phyloP scores from a whole-genome alignment of 202 grass and related monocot genomes.

The Thinopyrum obtusiflorum region DNA sequence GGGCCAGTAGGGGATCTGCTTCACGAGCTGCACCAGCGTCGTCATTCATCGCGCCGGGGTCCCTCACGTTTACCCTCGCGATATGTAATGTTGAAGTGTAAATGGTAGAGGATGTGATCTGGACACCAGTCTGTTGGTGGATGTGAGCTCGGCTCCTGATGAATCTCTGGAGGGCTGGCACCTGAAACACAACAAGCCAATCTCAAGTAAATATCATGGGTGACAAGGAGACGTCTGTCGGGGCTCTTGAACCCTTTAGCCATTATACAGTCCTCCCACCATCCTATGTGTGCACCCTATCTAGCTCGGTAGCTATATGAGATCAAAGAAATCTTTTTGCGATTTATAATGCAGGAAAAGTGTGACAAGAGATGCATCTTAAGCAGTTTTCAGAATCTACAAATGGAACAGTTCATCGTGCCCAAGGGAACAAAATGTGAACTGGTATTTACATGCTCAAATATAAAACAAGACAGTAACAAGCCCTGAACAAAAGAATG shows the following conservation, averaged over 20 bases:
- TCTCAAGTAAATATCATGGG: slow-evolving; percentile 14
- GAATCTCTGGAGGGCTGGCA: slow-evolving; percentile 96
- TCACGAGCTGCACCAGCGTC: slow-evolving; percentile 39
- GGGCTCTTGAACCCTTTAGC: not conserved
- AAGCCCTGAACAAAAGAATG: not conserved
- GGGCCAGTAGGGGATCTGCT: slow-evolving; percentile 32
- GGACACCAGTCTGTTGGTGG: slow-evolving; percentile 85
- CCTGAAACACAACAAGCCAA: slow-evolving; percentile 49
- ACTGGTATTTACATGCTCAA: slow-evolving; percentile 1
- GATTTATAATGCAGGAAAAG: slow-evolving; percentile 3
- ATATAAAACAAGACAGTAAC: not conserved
- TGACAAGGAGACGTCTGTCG: not conserved
- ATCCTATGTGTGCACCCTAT: not conserved
- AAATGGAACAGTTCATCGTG: not conserved
- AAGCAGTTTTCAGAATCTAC: slow-evolving; percentile 13
- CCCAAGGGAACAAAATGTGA: not conserved
- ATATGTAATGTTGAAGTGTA: slow-evolving; percentile 94
- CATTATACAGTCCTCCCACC: not conserved
- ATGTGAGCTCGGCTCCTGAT: slow-evolving; percentile 70
- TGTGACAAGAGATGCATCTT: not conserved
- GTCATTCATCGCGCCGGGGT: slow-evolving; percentile 34
- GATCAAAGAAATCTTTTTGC: slow-evolving; percentile 17
- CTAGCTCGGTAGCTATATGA: not conserved
- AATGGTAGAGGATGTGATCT: slow-evolving; percentile 89
- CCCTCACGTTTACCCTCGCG: slow-evolving; percentile 78